phyloP scores from a whole-genome alignment of 2,329 filamentous ascomycete species.

The Penicillium sp. region DNA sequence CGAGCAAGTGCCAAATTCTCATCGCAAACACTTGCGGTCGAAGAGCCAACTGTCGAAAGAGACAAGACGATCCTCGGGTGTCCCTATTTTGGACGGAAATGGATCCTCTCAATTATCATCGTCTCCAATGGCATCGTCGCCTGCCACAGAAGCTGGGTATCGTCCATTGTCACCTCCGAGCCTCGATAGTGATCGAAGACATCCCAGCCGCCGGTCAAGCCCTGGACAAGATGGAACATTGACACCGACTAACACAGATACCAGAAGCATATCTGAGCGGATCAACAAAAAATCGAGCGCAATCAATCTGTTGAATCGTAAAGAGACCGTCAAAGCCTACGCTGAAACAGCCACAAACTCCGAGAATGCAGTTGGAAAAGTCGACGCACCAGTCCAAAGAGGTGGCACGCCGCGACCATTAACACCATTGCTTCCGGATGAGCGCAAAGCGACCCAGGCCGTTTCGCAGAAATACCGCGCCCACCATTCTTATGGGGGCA shows the following conservation, averaged over 20 bases:
- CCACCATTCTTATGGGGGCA: constrained; percentile 82
- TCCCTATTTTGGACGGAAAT: constrained; percentile 6
- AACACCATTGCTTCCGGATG: constrained; percentile 38
- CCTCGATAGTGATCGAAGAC: constrained; percentile 37
- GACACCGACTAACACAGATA: constrained; percentile 33
- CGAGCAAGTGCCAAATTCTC: constrained; percentile 59
- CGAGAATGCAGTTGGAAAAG: constrained; percentile 63
- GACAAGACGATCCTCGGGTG: constrained; percentile 2
- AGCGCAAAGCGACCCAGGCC: constrained; percentile 26
- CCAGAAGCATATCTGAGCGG: constrained; percentile 27
- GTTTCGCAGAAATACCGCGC: constrained; percentile 53
- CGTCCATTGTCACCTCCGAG: constrained; percentile 35
- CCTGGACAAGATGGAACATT: constrained; percentile 33
- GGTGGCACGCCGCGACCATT: constrained; percentile 36
- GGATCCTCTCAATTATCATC: constrained; percentile 32
- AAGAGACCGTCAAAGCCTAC: constrained; percentile 58
- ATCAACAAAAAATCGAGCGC: constrained; percentile 52
- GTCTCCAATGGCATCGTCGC: constrained; percentile 41
- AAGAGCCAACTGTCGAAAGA: constrained; percentile 43
- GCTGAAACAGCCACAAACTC: constrained; percentile 66
- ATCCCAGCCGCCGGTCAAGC: constrained; percentile 26
- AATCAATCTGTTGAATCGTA: constrained; percentile 60
- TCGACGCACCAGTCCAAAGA: constrained; percentile 54
- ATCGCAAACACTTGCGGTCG: constrained; percentile 41
- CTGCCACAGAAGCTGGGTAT: constrained; percentile 31